Conservation (phyloP, 345 rosid genomes). For the Corymbia maculata region DNA sequence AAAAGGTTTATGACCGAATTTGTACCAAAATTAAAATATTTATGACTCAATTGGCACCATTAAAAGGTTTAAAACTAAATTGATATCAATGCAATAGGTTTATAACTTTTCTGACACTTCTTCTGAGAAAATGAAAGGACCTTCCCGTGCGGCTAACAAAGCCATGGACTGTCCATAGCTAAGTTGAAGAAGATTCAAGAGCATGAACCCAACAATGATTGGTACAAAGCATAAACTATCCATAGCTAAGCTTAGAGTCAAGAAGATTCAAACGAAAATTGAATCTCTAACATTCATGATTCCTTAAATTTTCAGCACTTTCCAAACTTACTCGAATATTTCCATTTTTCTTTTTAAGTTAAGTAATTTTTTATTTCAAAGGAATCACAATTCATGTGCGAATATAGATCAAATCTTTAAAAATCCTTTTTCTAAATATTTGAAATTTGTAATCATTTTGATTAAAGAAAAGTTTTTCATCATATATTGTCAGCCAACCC, state of each 20-base stretch:
- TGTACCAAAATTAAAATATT: too few species aligned
- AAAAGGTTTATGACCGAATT: too few species aligned
- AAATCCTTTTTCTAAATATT: neutral
- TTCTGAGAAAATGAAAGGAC: slow-evolving; percentile 3
- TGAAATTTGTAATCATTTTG: neutral
- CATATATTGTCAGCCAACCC: neutral
- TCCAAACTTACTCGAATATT: neutral
- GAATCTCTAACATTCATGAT: neutral
- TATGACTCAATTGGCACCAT: too few species aligned
- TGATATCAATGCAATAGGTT: too few species aligned
- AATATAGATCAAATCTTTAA: neutral
- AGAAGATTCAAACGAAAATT: neutral
- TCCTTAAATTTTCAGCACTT: neutral
- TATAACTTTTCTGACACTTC: too few species aligned
- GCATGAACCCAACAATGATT: too few species aligned
- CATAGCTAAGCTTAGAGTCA: slow-evolving; percentile 21
- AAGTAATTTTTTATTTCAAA: neutral
- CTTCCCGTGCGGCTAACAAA: slow-evolving; percentile 20
- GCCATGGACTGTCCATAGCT: slow-evolving; percentile 1
- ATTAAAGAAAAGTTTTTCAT: too few species aligned
- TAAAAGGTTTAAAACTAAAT: too few species aligned
- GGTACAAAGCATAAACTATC: neutral
- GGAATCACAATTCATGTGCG: neutral
- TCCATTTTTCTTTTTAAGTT: neutral
- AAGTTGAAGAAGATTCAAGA: too few species aligned